These are phyloP conservation scores for Mortierella sp. DNA, from an alignment of 371 early-diverging fungal genomes.

Conservation along the genomic window DNA sequence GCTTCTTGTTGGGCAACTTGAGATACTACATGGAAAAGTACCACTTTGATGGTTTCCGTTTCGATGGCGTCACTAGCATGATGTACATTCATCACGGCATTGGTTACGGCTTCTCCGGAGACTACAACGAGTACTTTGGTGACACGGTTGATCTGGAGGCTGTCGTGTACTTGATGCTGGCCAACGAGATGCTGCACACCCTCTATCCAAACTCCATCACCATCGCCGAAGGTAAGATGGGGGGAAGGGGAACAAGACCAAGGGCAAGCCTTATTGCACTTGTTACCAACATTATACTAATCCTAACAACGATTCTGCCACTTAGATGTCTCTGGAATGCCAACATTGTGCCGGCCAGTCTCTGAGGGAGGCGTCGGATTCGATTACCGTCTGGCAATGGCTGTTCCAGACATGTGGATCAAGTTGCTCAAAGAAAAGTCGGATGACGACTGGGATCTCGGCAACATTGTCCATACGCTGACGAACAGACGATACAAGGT, in stretches of 20 bases:
- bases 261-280: too few species aligned
- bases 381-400: slow-evolving; percentile 96
- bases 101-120: slow-evolving; percentile 91
- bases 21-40: slow-evolving; percentile 93
- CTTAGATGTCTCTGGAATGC: slow-evolving; percentile 98
- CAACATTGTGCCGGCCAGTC: slow-evolving; percentile 90
- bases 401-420: slow-evolving; percentile 99
- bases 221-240: slow-evolving; percentile 86
- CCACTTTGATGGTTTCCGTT: slow-evolving; percentile 95
- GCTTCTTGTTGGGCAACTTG: slow-evolving; percentile 94
- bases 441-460: slow-evolving; percentile 97
- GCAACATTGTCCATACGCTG: slow-evolving; percentile 84
- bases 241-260: too few species aligned
- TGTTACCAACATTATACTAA: too few species aligned
- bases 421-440: slow-evolving; percentile 89
- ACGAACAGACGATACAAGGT: slow-evolving; percentile 86
- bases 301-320: background rate
- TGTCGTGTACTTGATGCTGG: slow-evolving; percentile 88
- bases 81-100: slow-evolving; percentile 96
- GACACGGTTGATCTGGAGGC: slow-evolving; percentile 86
- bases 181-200: slow-evolving; percentile 88
- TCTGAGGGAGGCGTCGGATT: slow-evolving; percentile 95
- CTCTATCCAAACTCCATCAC: slow-evolving; percentile 85
- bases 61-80: slow-evolving; percentile 98
- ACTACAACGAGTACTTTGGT: slow-evolving; percentile 95